phyloP scores from a whole-genome alignment of 768 basidiomycete genomes.

The Leccinum longicurvipes region DNA sequence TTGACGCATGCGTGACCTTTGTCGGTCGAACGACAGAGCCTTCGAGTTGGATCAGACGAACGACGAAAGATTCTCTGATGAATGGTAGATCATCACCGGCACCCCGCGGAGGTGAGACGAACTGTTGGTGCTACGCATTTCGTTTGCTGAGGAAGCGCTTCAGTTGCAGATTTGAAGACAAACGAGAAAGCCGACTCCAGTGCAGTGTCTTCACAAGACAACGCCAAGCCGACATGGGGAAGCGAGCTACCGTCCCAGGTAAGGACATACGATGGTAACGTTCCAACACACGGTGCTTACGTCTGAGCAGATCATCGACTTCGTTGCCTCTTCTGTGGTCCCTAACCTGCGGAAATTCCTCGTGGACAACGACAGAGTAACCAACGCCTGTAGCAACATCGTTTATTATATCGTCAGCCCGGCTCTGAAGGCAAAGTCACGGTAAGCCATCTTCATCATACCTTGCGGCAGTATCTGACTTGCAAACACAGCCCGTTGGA shows the following conservation, averaged over 20 bases:
- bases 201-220: slow-evolving; percentile 37
- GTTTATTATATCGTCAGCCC: slow-evolving; percentile 82
- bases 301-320: slow-evolving; percentile 59
- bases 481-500: slow-evolving; percentile 65
- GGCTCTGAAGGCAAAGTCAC: slow-evolving; percentile 71
- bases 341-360: slow-evolving; percentile 78
- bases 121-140: not conserved
- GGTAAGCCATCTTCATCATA: slow-evolving; percentile 40
- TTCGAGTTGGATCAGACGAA: slow-evolving; percentile 75
- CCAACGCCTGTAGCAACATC: slow-evolving; percentile 77
- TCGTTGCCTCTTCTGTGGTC: slow-evolving; percentile 63
- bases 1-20: slow-evolving; percentile 74
- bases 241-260: slow-evolving; percentile 30
- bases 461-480: slow-evolving; percentile 4
- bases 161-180: slow-evolving; percentile 40
- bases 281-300: slow-evolving; percentile 4
- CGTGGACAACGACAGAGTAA: slow-evolving; percentile 79
- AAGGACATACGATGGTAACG: slow-evolving; percentile 16
- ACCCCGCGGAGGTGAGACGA: slow-evolving; percentile 47
- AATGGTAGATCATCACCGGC: slow-evolving; percentile 75
- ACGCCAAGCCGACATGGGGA: slow-evolving; percentile 24
- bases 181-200: slow-evolving; percentile 60
- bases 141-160: not conserved
- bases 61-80: slow-evolving; percentile 57
- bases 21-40: slow-evolving; percentile 72